Base-by-base conservation (phyloP, 1,284 basidiomycete genomes). In the Pseudozyma tsukubaensis region DNA sequence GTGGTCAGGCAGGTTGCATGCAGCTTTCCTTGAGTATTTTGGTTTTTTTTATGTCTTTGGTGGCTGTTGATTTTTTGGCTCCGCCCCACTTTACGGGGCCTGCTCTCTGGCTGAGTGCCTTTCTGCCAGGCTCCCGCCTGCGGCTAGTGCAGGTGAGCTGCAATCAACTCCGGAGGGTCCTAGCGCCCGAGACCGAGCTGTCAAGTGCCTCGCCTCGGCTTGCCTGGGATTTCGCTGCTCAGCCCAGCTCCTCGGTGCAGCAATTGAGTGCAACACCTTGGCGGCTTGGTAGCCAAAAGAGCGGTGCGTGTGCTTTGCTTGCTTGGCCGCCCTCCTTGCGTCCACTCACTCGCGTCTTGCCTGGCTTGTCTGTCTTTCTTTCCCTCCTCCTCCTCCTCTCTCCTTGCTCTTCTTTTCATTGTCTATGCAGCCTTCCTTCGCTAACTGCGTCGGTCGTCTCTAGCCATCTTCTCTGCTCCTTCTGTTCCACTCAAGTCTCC, bases 141-240 rank as follows among this genome's bases (percentile, higher is more conserved):
- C 50, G 24, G 6, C 7, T 53, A 18, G 66, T 63, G 59, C 66
- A 69, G 66, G 58, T 43, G n/a, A 43, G n/a, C 50, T 62, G 50
- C 59, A 58, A 52, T 45, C 55, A 44, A 48, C 65, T 61, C 54
- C 54, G 58, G 59, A 49, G 47, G 50, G 55, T 53, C 36, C 43
- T 44, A 1, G n/a, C 48, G 13, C 13, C 21, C 9, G n/a, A 14
- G 36, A 13, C 45, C 54, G 36, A 34, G 24, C 39, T 39, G 11
- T 29, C 24, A 29, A 29, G 24, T 29, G 24, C 24, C 24, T 29
- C 24, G 24, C 24, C 24, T 29, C 24, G 24, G 24, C 24, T 29
- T 29, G 24, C 24, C 24, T 29, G 6, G 3, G 24, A 29, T 29
- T 29, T 29, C 24, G 6, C 24, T 29, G 24, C 24, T 29, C 24